Conservation (phyloP, 2,329 filamentous ascomycete species). For the Nigrospora sphaerica region DNA sequence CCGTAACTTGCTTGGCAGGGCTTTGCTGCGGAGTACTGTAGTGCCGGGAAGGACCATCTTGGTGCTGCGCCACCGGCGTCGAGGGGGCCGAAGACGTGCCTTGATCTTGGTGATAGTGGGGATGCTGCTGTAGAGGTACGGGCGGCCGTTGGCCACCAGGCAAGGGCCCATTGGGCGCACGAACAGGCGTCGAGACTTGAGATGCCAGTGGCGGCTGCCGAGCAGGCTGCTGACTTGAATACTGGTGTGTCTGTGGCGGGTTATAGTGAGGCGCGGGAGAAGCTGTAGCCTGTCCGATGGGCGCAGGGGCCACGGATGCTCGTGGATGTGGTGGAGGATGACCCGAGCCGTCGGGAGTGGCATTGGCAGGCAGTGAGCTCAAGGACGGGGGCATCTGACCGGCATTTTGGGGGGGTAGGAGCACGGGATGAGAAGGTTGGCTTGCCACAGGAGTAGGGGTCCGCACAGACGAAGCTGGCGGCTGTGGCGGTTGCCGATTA, state of each 20-base stretch:
- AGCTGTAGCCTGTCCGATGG: constrained; percentile 7
- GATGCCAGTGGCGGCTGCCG: constrained; percentile 3
- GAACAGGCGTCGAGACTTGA: constrained; percentile 1
- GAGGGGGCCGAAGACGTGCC: neutral
- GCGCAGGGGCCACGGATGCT: constrained; percentile 6
- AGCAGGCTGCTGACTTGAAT: constrained; percentile 9
- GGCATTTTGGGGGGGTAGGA: constrained; percentile 21
- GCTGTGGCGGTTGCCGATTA: constrained; percentile 14
- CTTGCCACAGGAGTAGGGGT: constrained; percentile 22
- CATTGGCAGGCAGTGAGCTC: constrained; percentile 18
- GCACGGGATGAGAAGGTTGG: constrained; percentile 18
- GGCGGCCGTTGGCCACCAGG: constrained; percentile 2
- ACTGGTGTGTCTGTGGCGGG: constrained; percentile 11
- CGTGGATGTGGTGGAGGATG: constrained; percentile 13
- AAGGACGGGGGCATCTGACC: constrained; percentile 21
- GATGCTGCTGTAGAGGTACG: neutral
- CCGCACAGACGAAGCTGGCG: constrained; percentile 21
- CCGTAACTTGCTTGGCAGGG: constrained; percentile 11
- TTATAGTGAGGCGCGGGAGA: constrained; percentile 9
- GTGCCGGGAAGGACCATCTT: constrained; percentile 5
- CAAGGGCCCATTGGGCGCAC: neutral
- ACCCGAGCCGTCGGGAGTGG: constrained; percentile 20
- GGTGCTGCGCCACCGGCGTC: constrained; percentile 1
- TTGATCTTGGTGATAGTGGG: neutral
- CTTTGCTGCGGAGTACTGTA: constrained; percentile 20